Conservation (phyloP, 2,329 filamentous ascomycete species). For the Tolypocladium guangdongense region DNA sequence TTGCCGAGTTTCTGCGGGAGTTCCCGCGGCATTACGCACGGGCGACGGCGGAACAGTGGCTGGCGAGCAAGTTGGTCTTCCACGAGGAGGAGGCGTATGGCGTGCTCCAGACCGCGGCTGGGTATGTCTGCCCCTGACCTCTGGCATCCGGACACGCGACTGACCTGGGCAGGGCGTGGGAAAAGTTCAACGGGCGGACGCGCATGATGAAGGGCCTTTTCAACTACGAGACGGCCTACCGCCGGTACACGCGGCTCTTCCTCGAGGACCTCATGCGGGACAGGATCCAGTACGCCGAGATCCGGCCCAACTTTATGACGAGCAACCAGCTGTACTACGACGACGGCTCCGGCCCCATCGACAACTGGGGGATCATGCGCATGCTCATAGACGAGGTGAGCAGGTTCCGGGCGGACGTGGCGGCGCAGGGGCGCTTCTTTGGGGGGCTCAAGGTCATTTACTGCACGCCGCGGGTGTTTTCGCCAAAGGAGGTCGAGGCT, state of each 20-base stretch:
- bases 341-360: conserved; percentile 39
- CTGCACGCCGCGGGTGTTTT: conserved; percentile 55
- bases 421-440: conserved; percentile 30
- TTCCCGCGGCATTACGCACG: conserved; percentile 17
- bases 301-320: conserved; percentile 58
- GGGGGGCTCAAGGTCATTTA: conserved; percentile 62
- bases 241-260: conserved; percentile 46
- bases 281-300: conserved; percentile 60
- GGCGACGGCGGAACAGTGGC: conserved; percentile 36
- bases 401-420: conserved; percentile 29
- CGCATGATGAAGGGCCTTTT: conserved; percentile 64
- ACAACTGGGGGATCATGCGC: conserved; percentile 48
- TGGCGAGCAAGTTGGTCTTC: conserved; percentile 52
- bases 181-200: conserved; percentile 57
- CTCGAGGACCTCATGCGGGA: conserved; percentile 53
- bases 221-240: conserved; percentile 54
- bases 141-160: neutral
- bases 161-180: conserved; percentile 34
- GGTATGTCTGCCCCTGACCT: conserved; percentile 29
- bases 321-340: conserved; percentile 49
- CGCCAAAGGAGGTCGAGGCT: conserved; percentile 29
- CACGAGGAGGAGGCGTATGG: conserved; percentile 48
- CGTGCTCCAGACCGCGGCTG: conserved; percentile 35
- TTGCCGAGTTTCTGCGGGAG: conserved; percentile 27
- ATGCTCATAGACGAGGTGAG: conserved; percentile 47